phyloP scores from a whole-genome alignment of 352 stramenopile genomes.

The Phytophthora constricta region DNA sequence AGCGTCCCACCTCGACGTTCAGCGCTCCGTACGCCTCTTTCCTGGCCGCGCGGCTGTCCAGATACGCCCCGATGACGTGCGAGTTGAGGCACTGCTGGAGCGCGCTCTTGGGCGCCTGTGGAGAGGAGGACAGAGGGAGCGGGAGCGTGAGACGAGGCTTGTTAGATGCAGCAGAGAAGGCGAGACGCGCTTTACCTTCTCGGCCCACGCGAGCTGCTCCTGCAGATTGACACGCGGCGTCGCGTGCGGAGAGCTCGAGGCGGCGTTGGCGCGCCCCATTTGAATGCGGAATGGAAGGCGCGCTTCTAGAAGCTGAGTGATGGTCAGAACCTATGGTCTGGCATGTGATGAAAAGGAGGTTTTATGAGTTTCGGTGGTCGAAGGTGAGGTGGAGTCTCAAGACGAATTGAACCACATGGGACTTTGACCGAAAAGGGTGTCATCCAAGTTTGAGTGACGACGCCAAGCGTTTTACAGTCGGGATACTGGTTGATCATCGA shows the following conservation, averaged over 20 bases:
- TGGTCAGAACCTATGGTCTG: constrained; percentile 1
- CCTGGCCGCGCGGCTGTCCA: constrained; percentile 55
- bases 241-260: background rate
- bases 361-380: too few relatives aligned
- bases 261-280: constrained; percentile 23
- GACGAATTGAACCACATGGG: too few relatives aligned
- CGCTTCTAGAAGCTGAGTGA: background rate
- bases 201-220: constrained; percentile 70
- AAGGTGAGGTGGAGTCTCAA: too few relatives aligned
- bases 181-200: constrained; percentile 59
- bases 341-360: too few relatives aligned
- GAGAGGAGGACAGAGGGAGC: background rate
- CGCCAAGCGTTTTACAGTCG: too few relatives aligned
- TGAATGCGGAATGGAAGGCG: constrained; percentile 30
- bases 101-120: constrained; percentile 46
- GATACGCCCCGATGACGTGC: constrained; percentile 75
- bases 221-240: constrained; percentile 55
- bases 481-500: too few relatives aligned
- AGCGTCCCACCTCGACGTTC: background rate
- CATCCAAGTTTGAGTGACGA: too few relatives aligned
- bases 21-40: constrained; percentile 49
- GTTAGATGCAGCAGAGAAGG: constrained; percentile 3
- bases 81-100: constrained; percentile 84
- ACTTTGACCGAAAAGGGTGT: too few relatives aligned
- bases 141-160: constrained; percentile 5